Evolutionary conservation across 2,329 filamentous ascomycete genomes (phyloP).

Genomic region (Ambrosiella cleistominuta): DNA sequence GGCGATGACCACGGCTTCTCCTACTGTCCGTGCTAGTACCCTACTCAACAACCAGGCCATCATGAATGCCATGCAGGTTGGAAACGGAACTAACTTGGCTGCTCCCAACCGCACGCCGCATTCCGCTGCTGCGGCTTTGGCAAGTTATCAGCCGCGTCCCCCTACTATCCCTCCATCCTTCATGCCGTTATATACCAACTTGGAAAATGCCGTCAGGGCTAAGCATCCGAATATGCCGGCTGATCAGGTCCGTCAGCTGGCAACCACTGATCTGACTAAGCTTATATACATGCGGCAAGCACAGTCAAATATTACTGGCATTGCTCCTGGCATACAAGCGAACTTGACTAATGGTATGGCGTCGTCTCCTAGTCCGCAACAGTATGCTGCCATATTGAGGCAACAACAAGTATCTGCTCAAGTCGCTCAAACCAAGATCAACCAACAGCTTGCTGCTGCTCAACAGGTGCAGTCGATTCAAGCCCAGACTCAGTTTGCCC

Average conservation of each 20-base stretch:
- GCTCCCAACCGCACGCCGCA: slow-evolving; percentile 10
- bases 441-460: slow-evolving; percentile 15
- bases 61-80: slow-evolving; percentile 9
- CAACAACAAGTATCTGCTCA: slow-evolving; percentile 27
- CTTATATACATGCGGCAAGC: slow-evolving; percentile 29
- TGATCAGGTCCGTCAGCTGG: slow-evolving; percentile 33
- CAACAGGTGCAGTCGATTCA: slow-evolving; percentile 15
- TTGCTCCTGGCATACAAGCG: slow-evolving; percentile 32
- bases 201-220: slow-evolving; percentile 34
- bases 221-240: slow-evolving; percentile 34
- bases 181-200: slow-evolving; percentile 22
- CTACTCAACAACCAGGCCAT: slow-evolving; percentile 11
- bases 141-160: slow-evolving; percentile 15
- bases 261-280: slow-evolving; percentile 31
- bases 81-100: slow-evolving; percentile 10
- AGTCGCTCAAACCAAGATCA: slow-evolving; percentile 17
- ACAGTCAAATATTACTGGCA: slow-evolving; percentile 37
- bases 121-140: neutral
- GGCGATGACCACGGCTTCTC: slow-evolving; percentile 20
- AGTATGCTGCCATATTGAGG: slow-evolving; percentile 40
- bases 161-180: slow-evolving; percentile 8
- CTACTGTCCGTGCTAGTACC: slow-evolving; percentile 6
- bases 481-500: slow-evolving; percentile 19
- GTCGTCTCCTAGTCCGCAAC: slow-evolving; percentile 35
- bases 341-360: slow-evolving; percentile 31